Evolutionary conservation across 257 asterid genomes (phyloP).

Genomic region (Fraxinus excelsior): DNA sequence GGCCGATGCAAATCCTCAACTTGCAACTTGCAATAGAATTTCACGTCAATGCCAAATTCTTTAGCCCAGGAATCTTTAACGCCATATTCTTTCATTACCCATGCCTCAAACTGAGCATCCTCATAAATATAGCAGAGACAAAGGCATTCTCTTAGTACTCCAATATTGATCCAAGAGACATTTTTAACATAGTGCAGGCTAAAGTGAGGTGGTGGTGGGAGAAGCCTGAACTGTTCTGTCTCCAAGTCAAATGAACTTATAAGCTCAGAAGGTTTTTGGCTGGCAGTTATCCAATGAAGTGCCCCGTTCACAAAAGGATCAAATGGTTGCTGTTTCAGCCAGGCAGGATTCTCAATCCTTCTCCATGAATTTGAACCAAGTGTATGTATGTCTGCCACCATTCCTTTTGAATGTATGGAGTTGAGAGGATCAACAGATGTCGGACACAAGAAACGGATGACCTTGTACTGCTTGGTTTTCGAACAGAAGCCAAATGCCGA

Average conservation of each 20-base stretch:
- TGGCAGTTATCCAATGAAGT: slow-evolving; percentile 49
- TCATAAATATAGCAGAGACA: slow-evolving; percentile 52
- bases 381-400: slow-evolving; percentile 42
- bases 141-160: slow-evolving; percentile 45
- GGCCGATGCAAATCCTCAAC: slow-evolving; percentile 48
- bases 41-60: slow-evolving; percentile 47
- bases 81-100: slow-evolving; percentile 60
- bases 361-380: slow-evolving; percentile 58
- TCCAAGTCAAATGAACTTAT: slow-evolving; percentile 49
- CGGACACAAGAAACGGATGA: slow-evolving; percentile 40
- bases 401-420: slow-evolving; percentile 12
- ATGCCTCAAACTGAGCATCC: slow-evolving; percentile 43
- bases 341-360: slow-evolving; percentile 32
- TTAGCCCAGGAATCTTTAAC: slow-evolving; percentile 50
- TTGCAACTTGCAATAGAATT: slow-evolving; percentile 43
- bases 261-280: slow-evolving; percentile 41
- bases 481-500: slow-evolving; percentile 52
- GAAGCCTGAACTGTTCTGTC: slow-evolving; percentile 34
- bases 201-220: slow-evolving; percentile 52
- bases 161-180: slow-evolving; percentile 45
- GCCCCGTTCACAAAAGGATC: slow-evolving; percentile 47
- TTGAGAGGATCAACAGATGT: slow-evolving; percentile 15
- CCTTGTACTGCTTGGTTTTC: slow-evolving; percentile 48
- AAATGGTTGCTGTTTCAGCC: slow-evolving; percentile 39
- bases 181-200: slow-evolving; percentile 28